Base-by-base conservation (phyloP, 768 basidiomycete species). In the Artomyces pyxidatus region DNA sequence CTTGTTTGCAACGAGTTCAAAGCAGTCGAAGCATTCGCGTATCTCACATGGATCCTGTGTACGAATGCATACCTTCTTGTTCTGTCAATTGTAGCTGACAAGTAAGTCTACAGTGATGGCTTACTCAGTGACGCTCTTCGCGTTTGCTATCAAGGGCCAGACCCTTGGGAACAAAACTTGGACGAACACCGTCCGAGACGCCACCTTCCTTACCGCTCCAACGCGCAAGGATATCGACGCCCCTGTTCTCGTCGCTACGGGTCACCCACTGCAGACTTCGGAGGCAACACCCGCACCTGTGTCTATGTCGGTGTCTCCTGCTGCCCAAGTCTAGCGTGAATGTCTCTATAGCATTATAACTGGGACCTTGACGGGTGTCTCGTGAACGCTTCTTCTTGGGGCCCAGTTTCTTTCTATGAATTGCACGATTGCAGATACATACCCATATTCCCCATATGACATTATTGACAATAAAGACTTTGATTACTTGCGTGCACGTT, bases 1-100 rank as follows among this genome's bases (percentile, higher is more conserved):
- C 41, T 46, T 27, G 43, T 48, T 32, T 71, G 71, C 47, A 51
- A 53, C 17, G 59, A 71, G 45, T 23, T 53, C 27, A 60, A 65
- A 40, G 69, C 50, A 1, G 49, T 71, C 4, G 58, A 52, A 39
- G 71, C 65, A 2, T 65, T 73, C 50, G 53, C 66, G 11, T 71
- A 65, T 55, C 53, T 72, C 42, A 61, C 55, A 49, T 72, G 68
- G 53, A 50, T 69, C 29, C 47, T 65, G 0, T 19, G 71, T 69
- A 38, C 47, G 65, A 57, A 6, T 11, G 37, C 32, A 17, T 45
- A 35, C 19, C 6, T 6, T 23, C 32, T 17, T 19, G 27, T 37
- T 16, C 45, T 46, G 6, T 48, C 27, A 40, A n/a, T 45, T 47
- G 19, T 51, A 12, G 30, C 14, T 12, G 37, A 40, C 42, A 17